Evolutionary conservation across 2,329 filamentous ascomycete species (phyloP).

Genomic region (Talaromyces sp.): DNA sequence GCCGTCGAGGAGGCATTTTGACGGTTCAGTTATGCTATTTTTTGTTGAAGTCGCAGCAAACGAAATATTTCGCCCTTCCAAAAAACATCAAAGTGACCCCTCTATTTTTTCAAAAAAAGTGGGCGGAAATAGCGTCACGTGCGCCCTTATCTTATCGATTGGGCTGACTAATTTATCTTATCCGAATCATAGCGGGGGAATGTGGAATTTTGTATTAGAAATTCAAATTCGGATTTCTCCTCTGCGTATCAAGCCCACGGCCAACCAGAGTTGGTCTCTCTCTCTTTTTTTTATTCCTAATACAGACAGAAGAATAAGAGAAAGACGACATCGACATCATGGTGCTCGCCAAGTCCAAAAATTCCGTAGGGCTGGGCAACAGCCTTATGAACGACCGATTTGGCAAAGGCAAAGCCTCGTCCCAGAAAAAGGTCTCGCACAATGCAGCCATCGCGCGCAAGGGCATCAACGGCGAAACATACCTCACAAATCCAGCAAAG

Average conservation of each 20-base stretch:
- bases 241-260: neutral
- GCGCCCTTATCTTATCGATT: slow-evolving; percentile 16
- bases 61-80: neutral
- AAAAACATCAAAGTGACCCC: neutral
- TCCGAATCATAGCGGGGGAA: slow-evolving; percentile 19
- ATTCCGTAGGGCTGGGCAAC: slow-evolving; percentile 90
- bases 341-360: slow-evolving; percentile 89
- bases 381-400: slow-evolving; percentile 98
- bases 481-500: slow-evolving; percentile 83
- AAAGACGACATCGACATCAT: slow-evolving; percentile 41
- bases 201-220: slow-evolving; percentile 15
- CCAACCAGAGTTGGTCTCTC: neutral
- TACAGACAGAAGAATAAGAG: neutral
- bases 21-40: neutral
- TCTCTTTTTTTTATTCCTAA: neutral
- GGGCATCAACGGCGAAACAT: slow-evolving; percentile 75
- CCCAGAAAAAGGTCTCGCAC: slow-evolving; percentile 68
- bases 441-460: slow-evolving; percentile 63
- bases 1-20: slow-evolving; percentile 68
- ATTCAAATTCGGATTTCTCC: slow-evolving; percentile 10
- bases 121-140: slow-evolving; percentile 15
- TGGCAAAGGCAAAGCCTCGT: slow-evolving; percentile 80
- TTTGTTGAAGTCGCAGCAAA: neutral
- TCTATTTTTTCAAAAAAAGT: slow-evolving; percentile 9
- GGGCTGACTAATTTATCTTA: slow-evolving; percentile 29